Base-by-base conservation (phyloP, 345 rosid genomes). In the Lepidium aucheri region DNA sequence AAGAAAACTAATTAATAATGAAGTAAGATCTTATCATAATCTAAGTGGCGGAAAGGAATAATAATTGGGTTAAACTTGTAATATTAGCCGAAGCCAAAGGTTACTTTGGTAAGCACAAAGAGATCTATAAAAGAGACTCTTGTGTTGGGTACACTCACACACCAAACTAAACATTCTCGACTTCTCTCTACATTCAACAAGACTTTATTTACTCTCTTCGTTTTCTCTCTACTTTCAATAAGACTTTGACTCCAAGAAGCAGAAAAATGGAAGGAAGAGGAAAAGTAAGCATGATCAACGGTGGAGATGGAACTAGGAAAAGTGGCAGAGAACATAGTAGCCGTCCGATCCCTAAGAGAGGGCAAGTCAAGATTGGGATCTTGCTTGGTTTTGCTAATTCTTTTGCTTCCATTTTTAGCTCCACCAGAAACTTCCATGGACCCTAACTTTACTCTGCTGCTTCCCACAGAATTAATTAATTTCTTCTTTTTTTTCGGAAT, bases 271-370 rank as follows among this genome's bases (percentile, higher is more conserved):
- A 50, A 33, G 72, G 77, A 4, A 69, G 72, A 34, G 66, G 79
- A 24, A 71, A 69, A 40, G 41, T 2, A 13, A 60, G 13, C 43
- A 49, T 40, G 68, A 77, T 52, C 69, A 67, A 60, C 41, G 74
- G 74, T 11, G 70, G 79, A 60, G 54, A 60, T 65, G 55, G 68
- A 32, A 60, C 77, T 12, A 68, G 58, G 56, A 64, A 77, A 63
- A 8, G 40, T 57, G 40, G 53, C 1, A 20, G 76, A 73, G 52
- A 66, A 9, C 7, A 61, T 11, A 41, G 35, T n/a, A 40, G 83
- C 77, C 90, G 96, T 67, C 84, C 67, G 62, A 78, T 85, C 9
- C 96, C 96, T 1, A 85, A 81, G 79, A 83, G 96, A 77, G 92
- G 96, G 1, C 84, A 76, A 59, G 86, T 89, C 70, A 89, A 84